These are phyloP conservation scores for Pestalotiopsis sp. DNA, from an alignment of 2,329 filamentous ascomycete species.

Conservation along the genomic window DNA sequence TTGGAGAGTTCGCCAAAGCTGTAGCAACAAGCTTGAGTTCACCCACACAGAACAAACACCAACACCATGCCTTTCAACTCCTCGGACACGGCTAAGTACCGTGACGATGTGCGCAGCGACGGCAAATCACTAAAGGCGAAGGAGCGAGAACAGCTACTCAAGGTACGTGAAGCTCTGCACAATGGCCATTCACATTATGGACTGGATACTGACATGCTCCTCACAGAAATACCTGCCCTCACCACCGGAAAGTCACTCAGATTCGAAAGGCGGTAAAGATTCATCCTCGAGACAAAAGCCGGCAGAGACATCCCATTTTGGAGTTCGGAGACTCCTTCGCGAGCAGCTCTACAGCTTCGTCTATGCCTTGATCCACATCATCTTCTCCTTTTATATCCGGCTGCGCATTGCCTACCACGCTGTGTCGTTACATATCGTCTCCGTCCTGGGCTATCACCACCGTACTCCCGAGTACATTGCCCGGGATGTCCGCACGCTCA, in stretches of 20 bases:
- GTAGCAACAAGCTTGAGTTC: background rate
- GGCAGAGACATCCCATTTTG: slow-evolving; percentile 46
- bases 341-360: slow-evolving; percentile 67
- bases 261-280: slow-evolving; percentile 25
- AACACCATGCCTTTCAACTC: slow-evolving; percentile 37
- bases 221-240: slow-evolving; percentile 38
- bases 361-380: slow-evolving; percentile 72
- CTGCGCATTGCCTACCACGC: slow-evolving; percentile 79
- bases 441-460: slow-evolving; percentile 92
- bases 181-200: background rate
- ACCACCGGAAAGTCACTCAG: slow-evolving; percentile 21
- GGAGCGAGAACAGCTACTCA: slow-evolving; percentile 47
- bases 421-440: slow-evolving; percentile 75
- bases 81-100: slow-evolving; percentile 44
- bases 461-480: slow-evolving; percentile 91
- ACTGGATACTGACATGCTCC: slow-evolving; percentile 13
- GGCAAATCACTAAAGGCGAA: slow-evolving; percentile 44
- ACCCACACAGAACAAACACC: slow-evolving; percentile 14
- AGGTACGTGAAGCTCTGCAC: background rate
- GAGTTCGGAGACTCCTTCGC: slow-evolving; percentile 63
- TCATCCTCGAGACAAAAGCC: slow-evolving; percentile 5
- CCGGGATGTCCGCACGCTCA: slow-evolving; percentile 77
- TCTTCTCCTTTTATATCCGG: slow-evolving; percentile 89
- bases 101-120: slow-evolving; percentile 46
- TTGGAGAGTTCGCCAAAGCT: background rate